Evolutionary conservation across 164 flowering plant species (phyloP).

Genomic region (Saururus chinensis): DNA sequence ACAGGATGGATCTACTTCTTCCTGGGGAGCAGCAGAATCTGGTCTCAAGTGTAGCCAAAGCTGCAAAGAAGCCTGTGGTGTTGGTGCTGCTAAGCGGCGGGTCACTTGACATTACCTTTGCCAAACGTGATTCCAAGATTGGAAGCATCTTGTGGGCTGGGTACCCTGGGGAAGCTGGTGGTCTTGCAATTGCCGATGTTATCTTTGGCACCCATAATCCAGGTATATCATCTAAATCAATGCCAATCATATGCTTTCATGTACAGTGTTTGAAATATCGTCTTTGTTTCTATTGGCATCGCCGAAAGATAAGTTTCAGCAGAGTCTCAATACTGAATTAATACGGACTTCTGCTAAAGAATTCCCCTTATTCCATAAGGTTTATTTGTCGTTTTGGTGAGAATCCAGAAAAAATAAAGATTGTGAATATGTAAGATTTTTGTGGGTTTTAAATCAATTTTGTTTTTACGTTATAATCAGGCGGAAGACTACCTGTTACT

Average conservation of each 20-base stretch:
- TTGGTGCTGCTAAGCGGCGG: conserved; percentile 67
- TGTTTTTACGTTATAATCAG: conserved; percentile 23
- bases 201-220: conserved; percentile 86
- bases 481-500: conserved; percentile 79
- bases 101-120: conserved; percentile 69
- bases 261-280: too few species aligned
- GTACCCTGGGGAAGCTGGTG: conserved; percentile 88
- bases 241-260: background rate
- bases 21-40: conserved; percentile 66
- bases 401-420: too few species aligned
- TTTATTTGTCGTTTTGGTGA: too few species aligned
- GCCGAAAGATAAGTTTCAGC: too few species aligned
- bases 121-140: conserved; percentile 42
- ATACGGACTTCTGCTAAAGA: too few species aligned
- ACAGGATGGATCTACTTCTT: conserved; percentile 43
- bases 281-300: too few species aligned
- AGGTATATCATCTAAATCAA: conserved; percentile 27
- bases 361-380: too few species aligned
- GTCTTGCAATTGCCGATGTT: conserved; percentile 59
- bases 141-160: conserved; percentile 86
- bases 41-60: conserved; percentile 38
- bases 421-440: too few species aligned
- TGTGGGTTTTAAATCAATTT: too few species aligned
- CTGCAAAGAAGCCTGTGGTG: conserved; percentile 56
- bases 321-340: too few species aligned